Conservation (phyloP, 805 yeast genomes). For the Kluyveromyces wickerhamii region DNA sequence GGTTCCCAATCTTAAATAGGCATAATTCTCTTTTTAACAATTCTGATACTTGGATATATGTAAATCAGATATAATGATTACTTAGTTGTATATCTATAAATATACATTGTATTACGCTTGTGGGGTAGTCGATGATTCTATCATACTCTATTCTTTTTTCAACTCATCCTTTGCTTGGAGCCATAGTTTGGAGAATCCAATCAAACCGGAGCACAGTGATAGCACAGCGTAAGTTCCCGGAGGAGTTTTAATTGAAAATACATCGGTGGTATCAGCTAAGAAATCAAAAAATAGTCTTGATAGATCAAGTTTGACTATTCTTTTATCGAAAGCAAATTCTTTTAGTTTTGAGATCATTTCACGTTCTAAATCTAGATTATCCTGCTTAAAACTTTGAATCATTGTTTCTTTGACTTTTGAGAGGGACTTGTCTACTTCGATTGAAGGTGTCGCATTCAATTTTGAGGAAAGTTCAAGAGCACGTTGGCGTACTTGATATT, state of each 20-base stretch:
- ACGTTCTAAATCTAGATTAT: conserved; percentile 8
- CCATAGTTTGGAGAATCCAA: conserved; percentile 27
- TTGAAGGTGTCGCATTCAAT: conserved; percentile 7
- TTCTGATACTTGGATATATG: too few relatives aligned
- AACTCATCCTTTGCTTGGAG: conserved; percentile 16
- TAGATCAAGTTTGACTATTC: conserved; percentile 34
- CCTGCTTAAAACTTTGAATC: conserved; percentile 4
- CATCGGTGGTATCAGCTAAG: conserved; percentile 39
- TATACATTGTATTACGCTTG: too few relatives aligned
- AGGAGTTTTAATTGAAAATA: conserved; percentile 35
- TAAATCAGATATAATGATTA: too few relatives aligned
- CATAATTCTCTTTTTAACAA: too few relatives aligned
- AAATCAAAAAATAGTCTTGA: conserved; percentile 39
- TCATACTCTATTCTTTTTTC: too few relatives aligned
- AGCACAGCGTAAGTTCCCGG: conserved; percentile 24
- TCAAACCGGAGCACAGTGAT: conserved; percentile 26
- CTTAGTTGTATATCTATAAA: too few relatives aligned
- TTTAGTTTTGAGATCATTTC: conserved; percentile 25
- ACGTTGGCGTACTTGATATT: conserved; percentile 46
- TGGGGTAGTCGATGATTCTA: too few relatives aligned
- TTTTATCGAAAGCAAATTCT: conserved; percentile 31
- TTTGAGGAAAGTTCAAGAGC: conserved; percentile 16
- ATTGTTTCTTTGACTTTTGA: neutral
- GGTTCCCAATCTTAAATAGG: too few relatives aligned
- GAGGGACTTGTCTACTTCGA: neutral